Base-by-base conservation (phyloP, 768 basidiomycete genomes). In the Cyathus striatus region DNA sequence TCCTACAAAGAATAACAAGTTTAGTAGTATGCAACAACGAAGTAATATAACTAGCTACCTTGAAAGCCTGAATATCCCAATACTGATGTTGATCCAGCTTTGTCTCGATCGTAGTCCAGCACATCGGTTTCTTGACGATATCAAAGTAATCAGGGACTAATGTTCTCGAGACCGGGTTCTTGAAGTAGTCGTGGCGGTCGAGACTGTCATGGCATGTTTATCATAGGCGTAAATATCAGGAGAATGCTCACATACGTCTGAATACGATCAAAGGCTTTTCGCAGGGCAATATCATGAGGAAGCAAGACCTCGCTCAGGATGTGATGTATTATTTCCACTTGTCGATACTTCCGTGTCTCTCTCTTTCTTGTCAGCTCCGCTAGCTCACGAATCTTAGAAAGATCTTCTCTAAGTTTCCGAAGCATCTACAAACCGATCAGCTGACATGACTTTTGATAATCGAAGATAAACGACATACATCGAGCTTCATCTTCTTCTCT, bases 91-190 rank as follows among this genome's bases (percentile, higher is more conserved):
- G 70, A 40, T 94, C 86, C 23, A 99, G 68, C 59, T 90, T 95
- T 22, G 65, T 62, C 36, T 90, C 84, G 55, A 99, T 95, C 22
- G 71, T 73, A 10, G 71, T 72, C 82, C 94, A 93, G 47, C 84
- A 86, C 90, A 96, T 96, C 0, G 96, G 96, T 3, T 74, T 68
- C 53, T 81, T 74, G 54, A 99, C 75, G 25, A 96, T 70, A 36
- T 90, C 85, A 55, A 86, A 91, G 59, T 99, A 99, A 56, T 97
- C 94, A 1, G 88, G 89, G 0, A 94, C 90, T 30, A 86, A 79
- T 1, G 64, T 66, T 50, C 70, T 81, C 32, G 81, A 84, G 26
- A 97, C 92, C 0, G 94, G 91, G 46, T 83, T 78, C 46, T 79
- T 78, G 65, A 98, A 98, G 48, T 81, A 73, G 34, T 83, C 83